Conservation (phyloP, 2,329 filamentous ascomycete species). For the Fusarium hainanense region DNA sequence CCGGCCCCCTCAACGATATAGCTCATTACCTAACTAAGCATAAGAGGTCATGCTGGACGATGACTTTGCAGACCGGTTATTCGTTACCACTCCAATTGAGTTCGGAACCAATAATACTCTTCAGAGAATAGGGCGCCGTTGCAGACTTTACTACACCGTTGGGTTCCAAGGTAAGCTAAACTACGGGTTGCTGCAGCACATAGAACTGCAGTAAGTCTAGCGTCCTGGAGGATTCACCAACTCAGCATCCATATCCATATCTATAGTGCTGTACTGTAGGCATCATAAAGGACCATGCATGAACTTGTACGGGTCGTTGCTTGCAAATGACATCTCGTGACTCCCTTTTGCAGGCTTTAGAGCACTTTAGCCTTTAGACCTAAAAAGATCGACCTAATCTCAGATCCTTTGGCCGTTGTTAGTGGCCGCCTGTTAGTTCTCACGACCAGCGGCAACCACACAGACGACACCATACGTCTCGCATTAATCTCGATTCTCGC, state of each 20-base stretch:
- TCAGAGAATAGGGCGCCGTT: slow-evolving; percentile 13
- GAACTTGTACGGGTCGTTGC: slow-evolving; percentile 10
- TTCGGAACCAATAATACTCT: slow-evolving; percentile 27
- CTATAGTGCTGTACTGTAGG: no score
- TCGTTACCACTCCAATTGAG: slow-evolving; percentile 16
- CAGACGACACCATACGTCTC: slow-evolving; percentile 12
- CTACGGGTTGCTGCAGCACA: slow-evolving; percentile 20
- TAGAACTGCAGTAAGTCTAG: neutral
- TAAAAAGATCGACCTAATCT: slow-evolving; percentile 4
- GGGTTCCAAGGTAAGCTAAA: slow-evolving; percentile 18
- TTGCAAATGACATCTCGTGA: slow-evolving; percentile 34
- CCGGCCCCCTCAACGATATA: slow-evolving; percentile 3
- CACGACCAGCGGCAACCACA: slow-evolving; percentile 16
- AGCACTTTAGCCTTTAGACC: slow-evolving; percentile 20
- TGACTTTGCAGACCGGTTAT: slow-evolving; percentile 26
- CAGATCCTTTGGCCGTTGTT: slow-evolving; percentile 4
- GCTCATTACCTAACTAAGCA: slow-evolving; percentile 9
- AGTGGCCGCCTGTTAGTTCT: slow-evolving; percentile 12
- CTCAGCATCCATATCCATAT: slow-evolving; percentile 13
- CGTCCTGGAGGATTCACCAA: slow-evolving; percentile 15
- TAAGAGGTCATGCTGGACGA: slow-evolving; percentile 20
- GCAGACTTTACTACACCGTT: slow-evolving; percentile 21
- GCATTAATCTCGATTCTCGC: slow-evolving; percentile 21
- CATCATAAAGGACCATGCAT: slow-evolving; percentile 21
- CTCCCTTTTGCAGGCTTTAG: slow-evolving; percentile 29